Evolutionary conservation across 2,329 filamentous ascomycete genomes (phyloP).

Genomic region (Clonostachys solani): DNA sequence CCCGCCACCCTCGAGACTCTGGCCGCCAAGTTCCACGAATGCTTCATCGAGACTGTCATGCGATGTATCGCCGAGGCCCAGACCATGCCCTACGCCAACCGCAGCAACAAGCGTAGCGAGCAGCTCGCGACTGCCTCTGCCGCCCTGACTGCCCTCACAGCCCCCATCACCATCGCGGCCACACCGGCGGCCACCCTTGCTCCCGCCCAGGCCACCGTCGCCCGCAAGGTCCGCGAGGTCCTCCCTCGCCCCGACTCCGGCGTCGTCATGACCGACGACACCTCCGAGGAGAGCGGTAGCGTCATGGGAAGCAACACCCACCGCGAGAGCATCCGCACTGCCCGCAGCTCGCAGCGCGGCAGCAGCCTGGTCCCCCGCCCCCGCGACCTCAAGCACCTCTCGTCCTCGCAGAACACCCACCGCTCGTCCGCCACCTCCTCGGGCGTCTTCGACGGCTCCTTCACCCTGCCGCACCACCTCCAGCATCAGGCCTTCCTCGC

Average conservation of each 20-base stretch:
- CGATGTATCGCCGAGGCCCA: slow-evolving; percentile 26
- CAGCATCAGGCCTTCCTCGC: no score
- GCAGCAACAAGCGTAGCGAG: slow-evolving; percentile 29
- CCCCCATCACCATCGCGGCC: not conserved
- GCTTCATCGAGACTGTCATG: slow-evolving; percentile 31
- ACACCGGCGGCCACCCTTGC: not conserved
- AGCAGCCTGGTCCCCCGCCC: not conserved
- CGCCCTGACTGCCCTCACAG: not conserved
- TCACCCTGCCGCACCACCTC: no score
- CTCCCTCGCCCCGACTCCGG: slow-evolving; percentile 29
- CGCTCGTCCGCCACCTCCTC: no score
- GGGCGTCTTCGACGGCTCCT: no score
- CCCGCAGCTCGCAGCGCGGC: slow-evolving; percentile 4
- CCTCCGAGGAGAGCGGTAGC: slow-evolving; percentile 29
- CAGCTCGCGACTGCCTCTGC: slow-evolving; percentile 1
- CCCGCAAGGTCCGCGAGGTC: slow-evolving; percentile 13
- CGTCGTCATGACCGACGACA: slow-evolving; percentile 28
- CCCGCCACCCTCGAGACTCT: slow-evolving; percentile 29
- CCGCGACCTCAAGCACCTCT: no score
- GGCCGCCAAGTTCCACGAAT: slow-evolving; percentile 31
- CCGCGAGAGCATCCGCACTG: slow-evolving; percentile 23
- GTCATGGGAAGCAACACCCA: slow-evolving; percentile 10
- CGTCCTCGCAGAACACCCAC: no score
- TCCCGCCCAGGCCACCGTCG: slow-evolving; percentile 1
- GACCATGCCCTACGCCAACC: slow-evolving; percentile 31